phyloP scores from a whole-genome alignment of 495 filamentous ascomycete genomes.

The Lepraria neglecta region DNA sequence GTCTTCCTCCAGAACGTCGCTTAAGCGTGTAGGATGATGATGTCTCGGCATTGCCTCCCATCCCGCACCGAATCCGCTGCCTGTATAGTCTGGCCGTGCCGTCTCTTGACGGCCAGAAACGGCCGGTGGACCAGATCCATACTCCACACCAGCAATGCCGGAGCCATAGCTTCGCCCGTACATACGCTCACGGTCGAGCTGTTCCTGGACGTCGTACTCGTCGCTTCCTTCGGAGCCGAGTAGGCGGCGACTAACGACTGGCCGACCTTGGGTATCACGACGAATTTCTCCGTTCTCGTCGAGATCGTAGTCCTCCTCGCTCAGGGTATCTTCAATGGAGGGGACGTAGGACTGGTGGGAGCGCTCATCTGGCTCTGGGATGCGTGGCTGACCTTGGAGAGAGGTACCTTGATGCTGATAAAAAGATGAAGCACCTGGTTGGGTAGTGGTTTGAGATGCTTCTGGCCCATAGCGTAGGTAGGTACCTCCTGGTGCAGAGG shows the following conservation, averaged over 20 bases:
- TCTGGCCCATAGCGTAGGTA: conserved; percentile 28
- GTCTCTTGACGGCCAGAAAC: conserved; percentile 19
- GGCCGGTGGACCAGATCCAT: conserved; percentile 29
- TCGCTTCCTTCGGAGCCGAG: conserved; percentile 46
- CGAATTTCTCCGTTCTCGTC: conserved; percentile 44
- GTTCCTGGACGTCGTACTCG: conserved; percentile 48
- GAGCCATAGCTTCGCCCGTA: conserved; percentile 43
- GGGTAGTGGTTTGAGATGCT: conserved; percentile 17
- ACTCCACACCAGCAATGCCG: conserved; percentile 26
- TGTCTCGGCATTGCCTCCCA: conserved; percentile 79
- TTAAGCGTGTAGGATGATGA: conserved; percentile 89
- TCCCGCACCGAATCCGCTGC: conserved; percentile 56
- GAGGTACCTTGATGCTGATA: conserved; percentile 42
- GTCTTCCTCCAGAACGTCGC: conserved; percentile 81
- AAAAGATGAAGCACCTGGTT: conserved; percentile 32
- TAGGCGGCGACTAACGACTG: conserved; percentile 35
- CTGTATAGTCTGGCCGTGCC: conserved; percentile 46
- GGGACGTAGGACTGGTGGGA: conserved; percentile 51
- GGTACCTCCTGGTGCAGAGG: conserved; percentile 24
- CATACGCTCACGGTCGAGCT: conserved; percentile 43
- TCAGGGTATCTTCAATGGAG: conserved; percentile 46
- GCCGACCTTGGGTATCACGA: conserved; percentile 41
- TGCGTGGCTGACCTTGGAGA: conserved; percentile 33
- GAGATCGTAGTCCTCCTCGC: conserved; percentile 52
- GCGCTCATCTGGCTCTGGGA: conserved; percentile 41